Conservation (phyloP, 1,284 basidiomycete species). For the Apiotrichum laibachii region DNA sequence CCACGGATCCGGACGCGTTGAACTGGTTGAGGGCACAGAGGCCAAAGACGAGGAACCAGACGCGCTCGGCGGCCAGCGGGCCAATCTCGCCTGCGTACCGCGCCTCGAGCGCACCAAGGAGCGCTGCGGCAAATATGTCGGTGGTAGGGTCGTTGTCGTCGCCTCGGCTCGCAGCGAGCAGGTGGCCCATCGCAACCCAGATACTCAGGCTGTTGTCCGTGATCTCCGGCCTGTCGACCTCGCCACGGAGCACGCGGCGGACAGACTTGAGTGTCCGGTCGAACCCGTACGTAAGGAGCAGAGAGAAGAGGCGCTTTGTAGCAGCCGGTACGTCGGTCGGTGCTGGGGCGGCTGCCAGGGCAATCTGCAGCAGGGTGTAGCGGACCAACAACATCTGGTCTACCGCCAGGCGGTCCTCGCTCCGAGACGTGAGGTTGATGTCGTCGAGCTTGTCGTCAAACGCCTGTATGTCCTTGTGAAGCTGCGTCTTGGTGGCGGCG, state of each 20-base stretch:
- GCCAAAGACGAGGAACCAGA: constrained; percentile 70
- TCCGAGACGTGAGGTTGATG: constrained; percentile 15
- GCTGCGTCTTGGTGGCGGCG: not conserved
- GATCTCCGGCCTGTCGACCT: constrained; percentile 48
- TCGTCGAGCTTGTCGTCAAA: constrained; percentile 18
- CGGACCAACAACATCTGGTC: constrained; percentile 53
- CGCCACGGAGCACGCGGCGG: constrained; percentile 42
- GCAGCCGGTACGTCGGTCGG: constrained; percentile 9
- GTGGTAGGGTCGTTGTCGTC: constrained; percentile 25
- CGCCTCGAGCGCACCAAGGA: constrained; percentile 44
- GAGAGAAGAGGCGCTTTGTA: constrained; percentile 54
- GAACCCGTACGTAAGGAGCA: constrained; percentile 60
- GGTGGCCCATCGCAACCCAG: constrained; percentile 73
- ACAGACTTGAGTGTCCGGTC: constrained; percentile 55
- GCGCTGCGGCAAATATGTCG: constrained; percentile 49
- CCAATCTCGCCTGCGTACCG: constrained; percentile 36
- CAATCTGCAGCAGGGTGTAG: constrained; percentile 65
- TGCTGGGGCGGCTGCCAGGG: constrained; percentile 19
- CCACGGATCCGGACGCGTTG: constrained; percentile 59
- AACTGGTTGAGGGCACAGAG: constrained; percentile 78
- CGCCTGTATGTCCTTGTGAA: not conserved
- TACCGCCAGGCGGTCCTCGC: constrained; percentile 13
- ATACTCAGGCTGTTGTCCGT: constrained; percentile 60
- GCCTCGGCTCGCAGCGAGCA: constrained; percentile 8
- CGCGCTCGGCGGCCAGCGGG: constrained; percentile 63